Evolutionary conservation across 1,284 basidiomycete species (phyloP), one percentile per base, ranked within the genome.

Genomic region (Cryptococcus sp.): DNA sequence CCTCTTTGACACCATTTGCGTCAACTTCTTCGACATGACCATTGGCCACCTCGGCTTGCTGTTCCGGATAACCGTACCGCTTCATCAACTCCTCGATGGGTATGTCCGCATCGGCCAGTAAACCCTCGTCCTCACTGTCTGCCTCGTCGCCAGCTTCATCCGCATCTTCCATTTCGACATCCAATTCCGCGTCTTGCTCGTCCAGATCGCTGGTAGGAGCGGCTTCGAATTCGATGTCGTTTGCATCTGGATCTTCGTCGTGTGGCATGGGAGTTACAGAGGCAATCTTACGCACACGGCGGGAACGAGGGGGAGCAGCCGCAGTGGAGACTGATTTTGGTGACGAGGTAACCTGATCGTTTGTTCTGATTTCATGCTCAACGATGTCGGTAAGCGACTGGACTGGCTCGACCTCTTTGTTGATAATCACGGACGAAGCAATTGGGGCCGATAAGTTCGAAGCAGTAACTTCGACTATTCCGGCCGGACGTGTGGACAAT

Each of bases 81-180:
- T 73, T 75, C 60, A 83, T 71, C 1, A 84, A 72, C 66, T 83
- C 82, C 59, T 84, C 83, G 52, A 84, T 80, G 0, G 83, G 81
- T 50, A 84, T 47, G 57, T 83, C 78, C 20, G 82, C 82, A 65
- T 84, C 83, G 3, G 79, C 79, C 17, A 77, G 67, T 0, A 84
- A 71, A 0, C 81, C 83, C 43, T 80, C 81, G 62, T 83, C 78
- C 65, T 83, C 81, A 43, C 79, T 79, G 52, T 81, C 80, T 65
- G 64, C 69, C 45, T 72, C 71, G 10, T 71, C 69, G 3, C 72
- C 74, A 1, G 70, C 73, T n/a, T 70, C 72, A 16, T 55, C 57
- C n/a, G 50, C 51, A 45, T 72, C 73, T 53, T 78, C 76, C 79
- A 82, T 80, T 64, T 78, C 79, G 22, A 71, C 67, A 45, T 78